Conservation (phyloP, 108 stramenopile species). For the Cylindrotheca fusiformis region DNA sequence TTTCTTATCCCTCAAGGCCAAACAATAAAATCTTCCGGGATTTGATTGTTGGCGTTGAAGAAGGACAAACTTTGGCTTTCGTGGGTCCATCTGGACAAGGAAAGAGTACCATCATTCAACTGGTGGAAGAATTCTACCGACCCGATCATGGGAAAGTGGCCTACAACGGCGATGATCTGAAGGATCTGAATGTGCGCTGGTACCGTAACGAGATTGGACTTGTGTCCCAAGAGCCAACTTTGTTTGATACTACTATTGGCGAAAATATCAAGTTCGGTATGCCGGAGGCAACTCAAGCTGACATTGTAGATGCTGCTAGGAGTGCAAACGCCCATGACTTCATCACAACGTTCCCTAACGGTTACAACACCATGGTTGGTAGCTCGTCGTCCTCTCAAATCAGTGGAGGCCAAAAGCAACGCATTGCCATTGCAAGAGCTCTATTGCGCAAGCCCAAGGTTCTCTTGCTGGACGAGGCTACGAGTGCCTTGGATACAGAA, state of each 20-base stretch:
- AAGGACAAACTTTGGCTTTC: constrained; percentile 69
- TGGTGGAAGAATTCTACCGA: constrained; percentile 65
- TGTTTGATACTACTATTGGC: constrained; percentile 67
- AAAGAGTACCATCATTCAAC: constrained; percentile 29
- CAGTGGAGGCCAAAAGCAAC: constrained; percentile 56
- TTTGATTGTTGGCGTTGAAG: constrained; percentile 38
- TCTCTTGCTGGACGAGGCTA: constrained; percentile 41
- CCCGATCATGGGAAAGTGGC: constrained; percentile 42
- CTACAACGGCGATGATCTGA: constrained; percentile 69
- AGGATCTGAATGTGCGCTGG: constrained; percentile 55
- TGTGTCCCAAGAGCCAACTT: constrained; percentile 57
- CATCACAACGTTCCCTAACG: constrained; percentile 46
- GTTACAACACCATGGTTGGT: constrained; percentile 47
- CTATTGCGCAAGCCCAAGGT: constrained; percentile 46
- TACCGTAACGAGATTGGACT: constrained; percentile 47
- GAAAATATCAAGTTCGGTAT: constrained; percentile 82
- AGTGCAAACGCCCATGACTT: constrained; percentile 78
- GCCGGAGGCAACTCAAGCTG: constrained; percentile 27
- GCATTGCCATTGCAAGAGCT: constrained; percentile 81
- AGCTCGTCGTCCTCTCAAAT: constrained; percentile 17
- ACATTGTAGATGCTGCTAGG: constrained; percentile 62
- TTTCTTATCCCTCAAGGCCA: constrained; percentile 74
- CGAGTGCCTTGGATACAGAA: constrained; percentile 63
- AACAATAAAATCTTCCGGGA: constrained; percentile 47
- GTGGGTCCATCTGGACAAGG: constrained; percentile 52